Evolutionary conservation across 2,329 filamentous ascomycete genomes (phyloP).

Genomic region (Zopfia rhizophila): DNA sequence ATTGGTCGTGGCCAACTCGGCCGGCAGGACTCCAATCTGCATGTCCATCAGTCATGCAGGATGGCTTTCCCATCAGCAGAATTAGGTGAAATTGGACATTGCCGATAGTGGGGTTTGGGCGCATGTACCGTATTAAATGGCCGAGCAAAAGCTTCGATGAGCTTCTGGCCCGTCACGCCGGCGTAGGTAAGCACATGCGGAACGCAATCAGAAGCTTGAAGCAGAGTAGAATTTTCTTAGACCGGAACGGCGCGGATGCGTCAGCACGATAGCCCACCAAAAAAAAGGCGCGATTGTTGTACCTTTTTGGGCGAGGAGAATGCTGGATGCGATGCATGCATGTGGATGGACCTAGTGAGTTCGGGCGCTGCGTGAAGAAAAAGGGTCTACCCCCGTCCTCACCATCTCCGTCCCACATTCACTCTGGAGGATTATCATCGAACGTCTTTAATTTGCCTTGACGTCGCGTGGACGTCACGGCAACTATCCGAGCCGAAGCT

Average conservation of each 20-base stretch:
- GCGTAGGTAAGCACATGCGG: not conserved
- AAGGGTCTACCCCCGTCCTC: not conserved
- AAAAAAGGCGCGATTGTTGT: no score
- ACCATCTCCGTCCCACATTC: no score
- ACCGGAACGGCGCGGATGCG: slow-evolving; percentile 15
- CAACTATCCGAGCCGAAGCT: not conserved
- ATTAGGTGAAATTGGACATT: not conserved
- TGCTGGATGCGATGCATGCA: not conserved
- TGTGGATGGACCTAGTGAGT: not conserved
- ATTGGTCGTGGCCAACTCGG: no score
- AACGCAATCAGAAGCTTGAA: not conserved
- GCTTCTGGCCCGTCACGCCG: slow-evolving; percentile 2
- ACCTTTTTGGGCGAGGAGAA: not conserved
- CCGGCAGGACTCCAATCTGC: no score
- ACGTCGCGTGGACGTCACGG: slow-evolving; percentile 14
- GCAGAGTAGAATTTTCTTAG: not conserved
- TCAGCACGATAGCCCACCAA: no score
- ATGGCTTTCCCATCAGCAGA: slow-evolving; percentile 13
- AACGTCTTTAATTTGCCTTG: no score
- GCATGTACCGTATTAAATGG: not conserved
- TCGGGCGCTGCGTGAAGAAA: not conserved
- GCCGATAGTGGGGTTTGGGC: slow-evolving; percentile 9
- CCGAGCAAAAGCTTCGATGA: slow-evolving; percentile 19
- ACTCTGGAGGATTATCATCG: no score
- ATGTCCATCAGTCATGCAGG: slow-evolving; percentile 21